These are phyloP conservation scores for Xylariomycetidae sp. DNA, from an alignment of 2,329 filamentous ascomycete species.

Conservation along the genomic window DNA sequence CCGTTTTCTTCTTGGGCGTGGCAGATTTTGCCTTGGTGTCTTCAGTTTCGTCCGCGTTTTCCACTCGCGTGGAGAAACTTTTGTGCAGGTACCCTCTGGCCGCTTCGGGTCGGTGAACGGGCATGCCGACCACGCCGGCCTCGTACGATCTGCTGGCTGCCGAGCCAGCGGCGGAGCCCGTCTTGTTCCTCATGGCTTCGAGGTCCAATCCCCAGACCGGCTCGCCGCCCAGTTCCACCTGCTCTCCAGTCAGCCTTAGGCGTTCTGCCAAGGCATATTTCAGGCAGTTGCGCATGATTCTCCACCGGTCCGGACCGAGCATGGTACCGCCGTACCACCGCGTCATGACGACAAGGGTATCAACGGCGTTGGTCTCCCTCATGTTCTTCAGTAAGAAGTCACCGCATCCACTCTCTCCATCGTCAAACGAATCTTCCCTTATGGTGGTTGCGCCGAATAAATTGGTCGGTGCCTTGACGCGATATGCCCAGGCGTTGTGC, in stretches of 20 bases:
- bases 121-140: slow-evolving; percentile 49
- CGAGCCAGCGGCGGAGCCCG: slow-evolving; percentile 20
- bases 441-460: slow-evolving; percentile 30
- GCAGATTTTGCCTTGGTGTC: slow-evolving; percentile 10
- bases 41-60: slow-evolving; percentile 6
- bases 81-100: slow-evolving; percentile 56
- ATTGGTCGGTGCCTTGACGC: slow-evolving; percentile 30
- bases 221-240: slow-evolving; percentile 41
- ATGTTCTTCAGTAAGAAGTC: slow-evolving; percentile 51
- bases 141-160: slow-evolving; percentile 23
- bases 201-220: slow-evolving; percentile 58
- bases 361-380: slow-evolving; percentile 44
- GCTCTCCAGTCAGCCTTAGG: slow-evolving; percentile 37
- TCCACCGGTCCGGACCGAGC: slow-evolving; percentile 58
- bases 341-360: slow-evolving; percentile 54
- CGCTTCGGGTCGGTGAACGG: slow-evolving; percentile 69
- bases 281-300: slow-evolving; percentile 55
- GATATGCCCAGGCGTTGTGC: slow-evolving; percentile 56
- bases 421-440: slow-evolving; percentile 51
- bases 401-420: slow-evolving; percentile 58
- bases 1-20: slow-evolving; percentile 47
- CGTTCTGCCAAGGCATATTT: slow-evolving; percentile 51
- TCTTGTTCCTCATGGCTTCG: slow-evolving; percentile 42
- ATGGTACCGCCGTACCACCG: slow-evolving; percentile 60
- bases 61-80: slow-evolving; percentile 50